Evolutionary conservation across 768 basidiomycete genomes (phyloP), one percentile per base, ranked within the genome.

Genomic region (Leucosporidium yakuticum): DNA sequence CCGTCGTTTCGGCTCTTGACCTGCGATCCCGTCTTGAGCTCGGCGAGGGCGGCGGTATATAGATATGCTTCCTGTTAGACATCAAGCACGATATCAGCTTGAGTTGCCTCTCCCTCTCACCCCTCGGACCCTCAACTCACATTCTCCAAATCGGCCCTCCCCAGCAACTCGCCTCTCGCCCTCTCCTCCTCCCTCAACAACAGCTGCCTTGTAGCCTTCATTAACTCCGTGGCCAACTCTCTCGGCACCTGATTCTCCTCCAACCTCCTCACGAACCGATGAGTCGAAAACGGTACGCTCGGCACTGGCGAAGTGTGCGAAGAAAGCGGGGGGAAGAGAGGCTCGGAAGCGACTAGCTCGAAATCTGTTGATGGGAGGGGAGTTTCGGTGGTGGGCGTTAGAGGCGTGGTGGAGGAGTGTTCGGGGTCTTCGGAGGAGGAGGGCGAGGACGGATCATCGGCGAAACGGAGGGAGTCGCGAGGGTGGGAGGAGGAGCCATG

Each of bases 21-120:
- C 6, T 88, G 87, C 34, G 91, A 84, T 76, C 96, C 94, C 6
- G 89, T 88, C 25, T 91, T 84, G 57, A 95, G 81, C 77, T 98
- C 93, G 2, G 90, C 90, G 48, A 98, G 79, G 0, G 95, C 96
- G 25, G 96, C 96, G 56, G 88, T 86, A 79, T 96, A 96, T 39
- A 97, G 82, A 78, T 97, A 97, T 23, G 93, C 93, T 87, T 94
- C 90, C 91, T 96, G 58, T 39, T 12, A 1, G 8, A 19, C 54
- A 7, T n/a, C 54, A 25, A 55, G 11, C 7, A 1, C 1, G 21
- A 20, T 6, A 21, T 59, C 39, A 60, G n/a, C n/a, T 34, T 32
- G 25, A 39, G 39, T 44, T 53, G 34, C 34, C 7, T 11, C 50
- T 49, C 20, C 34, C 9, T 49, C 25, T 29, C 14, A 51, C 29